These are phyloP conservation scores for Cyberlindnera bimundalis DNA, from an alignment of 805 yeast species.

Conservation along the genomic window DNA sequence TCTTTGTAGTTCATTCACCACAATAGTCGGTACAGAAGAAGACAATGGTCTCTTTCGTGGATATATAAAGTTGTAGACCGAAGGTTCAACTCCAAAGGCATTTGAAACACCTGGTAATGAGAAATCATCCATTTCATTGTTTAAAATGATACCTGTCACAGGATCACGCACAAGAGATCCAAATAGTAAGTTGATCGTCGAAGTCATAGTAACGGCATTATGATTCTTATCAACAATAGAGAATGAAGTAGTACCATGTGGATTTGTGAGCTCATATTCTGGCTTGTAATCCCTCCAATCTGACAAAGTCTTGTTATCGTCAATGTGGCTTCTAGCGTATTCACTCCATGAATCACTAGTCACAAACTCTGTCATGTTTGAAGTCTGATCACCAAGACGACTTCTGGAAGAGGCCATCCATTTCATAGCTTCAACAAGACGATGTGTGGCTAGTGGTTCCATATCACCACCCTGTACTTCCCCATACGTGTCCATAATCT, in stretches of 20 bases:
- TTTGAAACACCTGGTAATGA: constrained; percentile 67
- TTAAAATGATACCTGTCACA: constrained; percentile 75
- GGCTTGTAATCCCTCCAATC: constrained; percentile 78
- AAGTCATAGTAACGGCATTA: constrained; percentile 83
- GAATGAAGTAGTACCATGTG: constrained; percentile 89
- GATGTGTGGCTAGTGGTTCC: constrained; percentile 51
- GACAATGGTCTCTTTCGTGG: constrained; percentile 84
- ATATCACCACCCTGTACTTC: constrained; percentile 43
- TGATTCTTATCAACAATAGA: constrained; percentile 70
- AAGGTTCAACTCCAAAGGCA: constrained; percentile 79
- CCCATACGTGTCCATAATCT: constrained; percentile 50
- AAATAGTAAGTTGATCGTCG: constrained; percentile 80
- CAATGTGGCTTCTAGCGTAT: constrained; percentile 45
- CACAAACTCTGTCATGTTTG: constrained; percentile 36
- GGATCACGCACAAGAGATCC: constrained; percentile 84
- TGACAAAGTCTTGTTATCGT: constrained; percentile 51
- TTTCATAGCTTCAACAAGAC: constrained; percentile 82
- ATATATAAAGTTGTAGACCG: constrained; percentile 69
- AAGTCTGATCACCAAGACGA: constrained; percentile 70
- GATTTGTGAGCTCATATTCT: constrained; percentile 68
- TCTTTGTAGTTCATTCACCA: constrained; percentile 42
- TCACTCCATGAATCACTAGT: constrained; percentile 53
- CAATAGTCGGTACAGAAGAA: constrained; percentile 74
- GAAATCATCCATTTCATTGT: constrained; percentile 95
- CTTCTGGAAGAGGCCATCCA: constrained; percentile 89